Base-by-base conservation (phyloP, 139 green algal species). In the Chlorella sp. region DNA sequence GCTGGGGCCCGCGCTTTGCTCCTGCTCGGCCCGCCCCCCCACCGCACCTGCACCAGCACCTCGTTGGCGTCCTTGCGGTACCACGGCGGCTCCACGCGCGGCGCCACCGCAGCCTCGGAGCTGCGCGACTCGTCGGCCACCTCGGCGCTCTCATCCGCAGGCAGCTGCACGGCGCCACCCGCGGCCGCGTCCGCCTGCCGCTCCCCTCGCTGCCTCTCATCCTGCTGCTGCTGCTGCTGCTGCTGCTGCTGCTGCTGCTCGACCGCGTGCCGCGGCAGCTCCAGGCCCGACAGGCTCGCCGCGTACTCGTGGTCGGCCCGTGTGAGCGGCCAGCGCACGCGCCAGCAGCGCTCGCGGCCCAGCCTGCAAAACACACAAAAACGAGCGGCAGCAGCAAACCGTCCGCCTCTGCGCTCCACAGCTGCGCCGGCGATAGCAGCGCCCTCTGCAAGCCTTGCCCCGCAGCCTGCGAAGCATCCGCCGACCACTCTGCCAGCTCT, bases 61-160 rank as follows among this genome's bases (percentile, higher is more conserved):
- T 98, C 94, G 77, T 98, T 98, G 14, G 94, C 94, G 76, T 98
- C 94, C 85, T 98, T 98, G 45, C 89, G 73, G n/a, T 80, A 77
- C 50, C 50, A 81, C 15, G 40, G 35, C 5, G 53, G 67, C 31
- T 67, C 72, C 53, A 59, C 70, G 8, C 11, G 38, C 38, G 55
- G 69, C 69, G 53, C 38, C 38, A 66, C 40, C 53, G 69, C 51
- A n/a, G n/a, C n/a, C n/a, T n/a, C n/a, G n/a, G n/a, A n/a, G n/a
- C n/a, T n/a, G n/a, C n/a, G n/a, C n/a, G n/a, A n/a, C n/a, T n/a
- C n/a, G n/a, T n/a, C n/a, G n/a, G n/a, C n/a, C n/a, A n/a, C n/a
- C n/a, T n/a, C n/a, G n/a, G n/a, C n/a, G n/a, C n/a, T n/a, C n/a
- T n/a, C n/a, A n/a, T n/a, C n/a, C n/a, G n/a, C n/a, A n/a, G n/a